These are phyloP conservation scores for Ascodesmis nigricans DNA, from an alignment of 495 filamentous ascomycete species.

Conservation along the genomic window DNA sequence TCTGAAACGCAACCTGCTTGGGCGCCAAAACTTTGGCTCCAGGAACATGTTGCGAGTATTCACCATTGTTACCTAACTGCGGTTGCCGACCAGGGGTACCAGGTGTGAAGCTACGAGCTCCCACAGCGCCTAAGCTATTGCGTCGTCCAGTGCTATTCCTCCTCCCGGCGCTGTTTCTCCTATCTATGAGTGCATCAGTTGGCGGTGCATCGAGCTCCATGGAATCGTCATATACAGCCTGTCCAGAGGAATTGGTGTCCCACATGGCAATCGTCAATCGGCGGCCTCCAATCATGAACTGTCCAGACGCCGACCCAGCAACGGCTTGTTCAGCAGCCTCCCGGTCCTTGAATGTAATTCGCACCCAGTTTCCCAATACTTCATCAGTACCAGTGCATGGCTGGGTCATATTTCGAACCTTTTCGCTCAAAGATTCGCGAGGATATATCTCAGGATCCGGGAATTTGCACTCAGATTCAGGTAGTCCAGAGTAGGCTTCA, in stretches of 20 bases:
- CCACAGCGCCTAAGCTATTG: no score
- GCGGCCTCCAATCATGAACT: conserved; percentile 15
- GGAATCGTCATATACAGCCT: no score
- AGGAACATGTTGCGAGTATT: conserved; percentile 18
- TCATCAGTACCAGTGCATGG: conserved; percentile 17
- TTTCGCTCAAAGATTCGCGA: conserved; percentile 16
- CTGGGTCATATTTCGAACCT: conserved; percentile 14
- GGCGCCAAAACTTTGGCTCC: conserved; percentile 17
- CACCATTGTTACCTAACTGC: no score
- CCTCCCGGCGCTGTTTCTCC: no score
- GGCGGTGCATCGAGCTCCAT: no score
- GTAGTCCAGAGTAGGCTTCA: conserved; percentile 19
- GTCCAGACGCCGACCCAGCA: conserved; percentile 10
- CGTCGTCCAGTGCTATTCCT: no score
- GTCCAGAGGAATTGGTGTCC: no score
- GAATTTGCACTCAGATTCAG: conserved; percentile 16
- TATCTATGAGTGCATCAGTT: no score
- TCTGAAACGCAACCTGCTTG: conserved; percentile 19
- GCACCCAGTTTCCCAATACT: conserved; percentile 15
- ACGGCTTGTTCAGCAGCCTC: conserved; percentile 18
- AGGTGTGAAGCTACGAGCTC: no score
- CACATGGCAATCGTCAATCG: conserved; percentile 16
- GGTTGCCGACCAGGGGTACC: no score
- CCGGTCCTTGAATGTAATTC: conserved; percentile 18
- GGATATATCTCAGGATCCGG: conserved; percentile 17